phyloP scores from a whole-genome alignment of 805 yeast species.

The Wickerhamomyces alni region DNA sequence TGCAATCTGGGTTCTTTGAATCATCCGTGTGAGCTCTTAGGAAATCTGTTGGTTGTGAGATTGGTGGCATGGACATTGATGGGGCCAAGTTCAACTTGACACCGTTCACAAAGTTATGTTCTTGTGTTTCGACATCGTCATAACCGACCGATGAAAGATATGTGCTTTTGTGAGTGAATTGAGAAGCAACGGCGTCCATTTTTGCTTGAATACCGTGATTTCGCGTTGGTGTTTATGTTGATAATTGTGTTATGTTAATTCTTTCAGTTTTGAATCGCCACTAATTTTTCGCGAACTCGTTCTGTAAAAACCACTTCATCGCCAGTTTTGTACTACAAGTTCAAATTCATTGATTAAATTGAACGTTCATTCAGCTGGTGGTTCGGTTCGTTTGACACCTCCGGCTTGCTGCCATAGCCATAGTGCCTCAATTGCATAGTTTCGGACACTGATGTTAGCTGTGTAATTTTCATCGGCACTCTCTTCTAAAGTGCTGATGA shows the following conservation, averaged over 20 bases:
- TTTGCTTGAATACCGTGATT: background rate
- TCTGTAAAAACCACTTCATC: background rate
- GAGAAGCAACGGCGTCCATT: slow-evolving; percentile 21
- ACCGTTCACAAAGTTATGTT: slow-evolving; percentile 30
- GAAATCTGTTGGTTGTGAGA: slow-evolving; percentile 84
- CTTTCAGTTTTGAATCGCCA: no score
- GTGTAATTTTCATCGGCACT: slow-evolving; percentile 63
- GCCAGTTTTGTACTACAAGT: no score
- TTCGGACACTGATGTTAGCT: slow-evolving; percentile 64
- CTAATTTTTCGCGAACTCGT: background rate
- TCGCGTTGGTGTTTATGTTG: background rate
- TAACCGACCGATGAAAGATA: slow-evolving; percentile 14
- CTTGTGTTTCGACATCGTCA: slow-evolving; percentile 26
- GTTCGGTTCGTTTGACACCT: no score
- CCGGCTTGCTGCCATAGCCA: slow-evolving; percentile 75
- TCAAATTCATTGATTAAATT: no score
- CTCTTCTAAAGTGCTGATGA: slow-evolving; percentile 60
- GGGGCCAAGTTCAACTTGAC: slow-evolving; percentile 41
- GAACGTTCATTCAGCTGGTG: no score
- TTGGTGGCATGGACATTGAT: slow-evolving; percentile 68
- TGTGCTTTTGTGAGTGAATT: slow-evolving; percentile 15
- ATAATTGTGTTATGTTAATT: no score
- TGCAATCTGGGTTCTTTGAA: slow-evolving; percentile 85
- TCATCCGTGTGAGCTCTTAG: slow-evolving; percentile 98
- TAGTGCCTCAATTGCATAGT: slow-evolving; percentile 82